Base-by-base conservation (phyloP, 192 early-diverging fungal species). In the Umbelopsis ramanniana region DNA sequence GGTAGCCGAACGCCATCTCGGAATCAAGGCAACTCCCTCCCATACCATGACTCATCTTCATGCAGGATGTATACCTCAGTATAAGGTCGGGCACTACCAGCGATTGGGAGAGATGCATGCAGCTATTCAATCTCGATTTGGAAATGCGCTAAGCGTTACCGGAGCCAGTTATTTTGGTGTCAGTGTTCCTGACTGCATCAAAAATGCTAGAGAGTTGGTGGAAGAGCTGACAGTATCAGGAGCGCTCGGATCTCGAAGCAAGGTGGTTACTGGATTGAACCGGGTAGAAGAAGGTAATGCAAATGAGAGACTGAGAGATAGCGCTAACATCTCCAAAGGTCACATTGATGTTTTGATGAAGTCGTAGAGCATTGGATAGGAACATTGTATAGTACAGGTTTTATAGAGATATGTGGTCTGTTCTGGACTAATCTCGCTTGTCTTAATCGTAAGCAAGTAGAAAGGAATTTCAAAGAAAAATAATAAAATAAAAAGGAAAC, bases 141-240 rank as follows among this genome's bases (percentile, higher is more conserved):
- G 75, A 11, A 88, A 88, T 14, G 72, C 78, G 12, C 75, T 96
- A 71, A 91, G 89, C 50, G 87, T 96, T 11, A 86, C 88, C 3
- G 95, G 95, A 3, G 90, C 92, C 10, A 91, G 92, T 23, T 97
- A 93, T 70, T 79, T 89, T 46, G 96, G 96, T 1, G 91, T 96
- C 7, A 89, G 90, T 26, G 88, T 98, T 19, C 94, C 94, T 38
- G 93, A 96, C 72, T 91, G 91, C 71, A 86, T 94, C 22, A 81
- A 89, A 66, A 85, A 93, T 55, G 81, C 91, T 1, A 77, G 89
- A 33, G 83, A 85, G 53, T 84, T 92, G 17, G 89, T 86, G 0
- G 74, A 88, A 47, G 79, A 83, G 37, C 72, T 91, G 6, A 66
- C 89, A 33, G 80, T 71, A 17, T 60, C 81, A 2, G 81, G 81